A percentile compares a stretch with the other conserved stretches of the same genome.
These are phyloP conservation scores for Epichloe bromicola DNA, from an alignment of 2,329 filamentous ascomycete species.

Conservation along the genomic window DNA sequence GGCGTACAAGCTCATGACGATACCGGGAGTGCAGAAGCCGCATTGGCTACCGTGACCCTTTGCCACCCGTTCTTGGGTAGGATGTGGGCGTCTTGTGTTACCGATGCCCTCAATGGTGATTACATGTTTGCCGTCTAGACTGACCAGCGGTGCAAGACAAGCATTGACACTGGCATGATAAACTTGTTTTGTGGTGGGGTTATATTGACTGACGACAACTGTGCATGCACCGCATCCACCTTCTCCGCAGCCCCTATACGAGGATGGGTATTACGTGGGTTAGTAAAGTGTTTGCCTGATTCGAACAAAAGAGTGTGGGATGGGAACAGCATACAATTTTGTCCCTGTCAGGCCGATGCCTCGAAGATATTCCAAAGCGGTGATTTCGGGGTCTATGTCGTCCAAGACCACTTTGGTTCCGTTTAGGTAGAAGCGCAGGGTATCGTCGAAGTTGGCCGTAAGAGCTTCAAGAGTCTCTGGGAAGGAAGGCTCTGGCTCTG, in stretches of 20 bases:
- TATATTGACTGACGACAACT: slow-evolving; percentile 85
- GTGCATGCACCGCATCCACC: slow-evolving; percentile 95
- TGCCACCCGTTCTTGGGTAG: slow-evolving; percentile 80
- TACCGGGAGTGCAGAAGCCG: slow-evolving; percentile 91
- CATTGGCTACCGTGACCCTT: slow-evolving; percentile 87
- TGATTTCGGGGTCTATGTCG: slow-evolving; percentile 79
- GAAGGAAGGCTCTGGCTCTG: slow-evolving; percentile 26
- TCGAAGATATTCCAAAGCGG: slow-evolving; percentile 81
- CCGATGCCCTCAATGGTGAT: slow-evolving; percentile 97
- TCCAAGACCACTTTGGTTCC: slow-evolving; percentile 81
- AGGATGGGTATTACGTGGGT: background rate
- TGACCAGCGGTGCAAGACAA: slow-evolving; percentile 82
- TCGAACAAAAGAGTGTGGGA: background rate
- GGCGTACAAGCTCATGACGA: slow-evolving; percentile 96
- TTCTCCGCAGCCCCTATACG: slow-evolving; percentile 67
- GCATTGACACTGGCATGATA: slow-evolving; percentile 97
- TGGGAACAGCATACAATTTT: slow-evolving; percentile 48
- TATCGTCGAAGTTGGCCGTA: slow-evolving; percentile 72
- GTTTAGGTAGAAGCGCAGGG: slow-evolving; percentile 85
- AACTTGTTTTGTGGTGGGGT: slow-evolving; percentile 81
- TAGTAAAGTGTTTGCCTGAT: background rate
- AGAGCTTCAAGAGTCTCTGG: slow-evolving; percentile 30
- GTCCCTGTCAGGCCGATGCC: slow-evolving; percentile 91
- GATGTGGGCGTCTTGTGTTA: slow-evolving; percentile 73
- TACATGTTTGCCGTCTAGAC: slow-evolving; percentile 93